phyloP scores from a whole-genome alignment of 2,329 filamentous ascomycete genomes.

The Dactylellina parvicollis region DNA sequence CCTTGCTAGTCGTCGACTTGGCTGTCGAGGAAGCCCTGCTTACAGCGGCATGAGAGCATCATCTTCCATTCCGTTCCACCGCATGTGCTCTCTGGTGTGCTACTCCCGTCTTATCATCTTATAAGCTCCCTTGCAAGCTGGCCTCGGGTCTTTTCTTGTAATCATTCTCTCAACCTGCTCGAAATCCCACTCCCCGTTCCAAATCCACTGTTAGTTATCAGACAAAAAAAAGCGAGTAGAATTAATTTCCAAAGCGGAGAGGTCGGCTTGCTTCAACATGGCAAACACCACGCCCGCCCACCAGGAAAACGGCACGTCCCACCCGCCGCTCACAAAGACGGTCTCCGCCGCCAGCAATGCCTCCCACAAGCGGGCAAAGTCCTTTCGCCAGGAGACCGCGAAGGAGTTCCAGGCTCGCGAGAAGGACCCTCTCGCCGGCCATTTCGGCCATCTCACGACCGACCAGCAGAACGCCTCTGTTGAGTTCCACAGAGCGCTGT shows the following conservation, averaged over 20 bases:
- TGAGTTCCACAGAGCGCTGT: constrained; percentile 14
- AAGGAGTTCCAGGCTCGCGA: constrained; percentile 52
- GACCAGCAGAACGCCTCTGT: constrained; percentile 43
- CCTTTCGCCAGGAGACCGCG: constrained; percentile 46
- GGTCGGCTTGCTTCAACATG: constrained; percentile 10
- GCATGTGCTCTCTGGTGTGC: background rate
- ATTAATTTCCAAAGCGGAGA: constrained; percentile 6
- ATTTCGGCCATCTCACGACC: constrained; percentile 45
- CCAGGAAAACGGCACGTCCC: constrained; percentile 23
- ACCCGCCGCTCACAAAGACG: constrained; percentile 44
- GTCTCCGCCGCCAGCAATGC: constrained; percentile 44
- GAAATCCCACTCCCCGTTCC: background rate
- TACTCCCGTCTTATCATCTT: background rate
- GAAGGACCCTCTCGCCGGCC: constrained; percentile 46
- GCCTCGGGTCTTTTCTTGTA: background rate
- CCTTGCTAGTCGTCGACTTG: background rate
- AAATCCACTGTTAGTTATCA: background rate
- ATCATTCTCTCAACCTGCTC: background rate
- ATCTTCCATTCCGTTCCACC: constrained; percentile 23
- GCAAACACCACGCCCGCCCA: constrained; percentile 47
- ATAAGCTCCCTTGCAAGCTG: background rate
- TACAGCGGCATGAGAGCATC: background rate
- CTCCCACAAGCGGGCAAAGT: constrained; percentile 46
- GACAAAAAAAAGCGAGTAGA: too few relatives aligned
- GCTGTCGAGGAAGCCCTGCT: constrained; percentile 3